These are phyloP conservation scores for Limnomonas spitsbergensis DNA, from an alignment of 139 green algal genomes.

Conservation along the genomic window DNA sequence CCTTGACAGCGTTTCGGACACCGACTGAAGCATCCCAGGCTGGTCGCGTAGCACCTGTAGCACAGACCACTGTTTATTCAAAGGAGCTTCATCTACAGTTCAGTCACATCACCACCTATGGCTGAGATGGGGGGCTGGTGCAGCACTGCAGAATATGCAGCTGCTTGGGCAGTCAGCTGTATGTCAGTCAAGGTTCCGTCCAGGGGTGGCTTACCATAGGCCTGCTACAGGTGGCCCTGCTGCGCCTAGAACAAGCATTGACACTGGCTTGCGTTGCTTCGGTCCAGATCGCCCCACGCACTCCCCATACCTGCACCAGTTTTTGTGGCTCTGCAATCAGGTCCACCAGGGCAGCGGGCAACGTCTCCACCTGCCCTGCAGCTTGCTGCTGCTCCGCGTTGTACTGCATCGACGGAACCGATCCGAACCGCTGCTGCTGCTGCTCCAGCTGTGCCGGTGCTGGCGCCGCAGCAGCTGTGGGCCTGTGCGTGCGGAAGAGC, in stretches of 20 bases:
- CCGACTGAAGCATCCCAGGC: background rate
- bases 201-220: no score
- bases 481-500: background rate
- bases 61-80: background rate
- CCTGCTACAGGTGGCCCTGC: no score
- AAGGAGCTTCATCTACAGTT: background rate
- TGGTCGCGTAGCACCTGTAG: background rate
- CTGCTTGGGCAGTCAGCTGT: no score
- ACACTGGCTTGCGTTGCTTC: no score
- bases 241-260: no score
- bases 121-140: background rate
- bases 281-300: no score
- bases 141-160: background rate
- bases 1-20: background rate
- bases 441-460: background rate
- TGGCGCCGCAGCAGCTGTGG: background rate
- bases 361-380: background rate
- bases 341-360: background rate
- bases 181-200: no score
- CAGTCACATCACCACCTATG: background rate
- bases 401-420: no score
- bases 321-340: no score
- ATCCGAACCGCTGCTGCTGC: background rate
- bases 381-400: background rate
- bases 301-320: no score